Evolutionary conservation across 345 rosid genomes (phyloP).

Genomic region (Sapria himalayana): DNA sequence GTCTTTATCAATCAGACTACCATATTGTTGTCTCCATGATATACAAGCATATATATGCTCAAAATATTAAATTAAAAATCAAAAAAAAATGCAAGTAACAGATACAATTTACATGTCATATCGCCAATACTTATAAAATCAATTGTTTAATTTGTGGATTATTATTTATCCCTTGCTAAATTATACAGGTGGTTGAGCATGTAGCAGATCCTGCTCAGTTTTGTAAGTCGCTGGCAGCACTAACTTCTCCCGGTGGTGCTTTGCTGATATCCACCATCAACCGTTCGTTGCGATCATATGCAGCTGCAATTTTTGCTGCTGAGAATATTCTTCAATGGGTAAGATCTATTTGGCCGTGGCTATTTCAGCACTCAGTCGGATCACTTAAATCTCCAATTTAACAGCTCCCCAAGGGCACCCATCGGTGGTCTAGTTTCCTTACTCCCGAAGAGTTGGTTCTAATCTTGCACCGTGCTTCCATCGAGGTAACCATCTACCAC

Average conservation of each 20-base stretch:
- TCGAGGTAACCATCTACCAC: no score
- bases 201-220: conserved; percentile 82
- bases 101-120: no score
- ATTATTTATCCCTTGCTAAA: neutral
- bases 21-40: no score
- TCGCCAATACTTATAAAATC: no score
- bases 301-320: conserved; percentile 68
- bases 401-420: conserved; percentile 96
- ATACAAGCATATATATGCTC: no score
- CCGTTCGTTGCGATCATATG: conserved; percentile 72
- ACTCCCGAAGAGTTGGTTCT: conserved; percentile 60
- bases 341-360: no score
- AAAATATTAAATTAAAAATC: no score
- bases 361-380: no score
- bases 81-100: no score
- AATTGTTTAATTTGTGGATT: no score
- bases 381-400: no score
- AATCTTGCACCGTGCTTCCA: conserved; percentile 31
- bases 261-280: conserved; percentile 61
- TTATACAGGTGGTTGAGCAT: conserved; percentile 62
- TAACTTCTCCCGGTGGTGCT: conserved; percentile 52
- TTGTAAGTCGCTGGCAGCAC: conserved; percentile 63
- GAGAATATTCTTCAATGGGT: conserved; percentile 87
- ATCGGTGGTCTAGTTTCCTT: conserved; percentile 67
- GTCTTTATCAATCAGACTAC: no score